Percentiles rank a stretch among this genome's conserved stretches.
Evolutionary conservation across 2,329 filamentous ascomycete genomes (phyloP).

Genomic region (Hypoxylon sp.): DNA sequence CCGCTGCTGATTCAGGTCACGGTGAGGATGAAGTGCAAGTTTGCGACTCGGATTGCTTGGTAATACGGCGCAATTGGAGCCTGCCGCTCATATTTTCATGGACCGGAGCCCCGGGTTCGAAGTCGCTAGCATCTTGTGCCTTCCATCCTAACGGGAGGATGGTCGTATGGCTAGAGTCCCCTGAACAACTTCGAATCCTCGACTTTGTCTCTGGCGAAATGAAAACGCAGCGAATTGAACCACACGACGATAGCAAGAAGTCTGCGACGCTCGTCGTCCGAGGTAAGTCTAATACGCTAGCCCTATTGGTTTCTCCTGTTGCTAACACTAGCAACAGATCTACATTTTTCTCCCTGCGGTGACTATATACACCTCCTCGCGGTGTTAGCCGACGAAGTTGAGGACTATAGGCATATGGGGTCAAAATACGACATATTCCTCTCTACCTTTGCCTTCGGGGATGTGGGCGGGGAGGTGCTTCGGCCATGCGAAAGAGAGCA

Average conservation of each 20-base stretch:
- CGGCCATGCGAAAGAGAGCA: not conserved
- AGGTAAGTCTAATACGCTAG: not conserved
- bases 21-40: not conserved
- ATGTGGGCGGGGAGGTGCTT: not conserved
- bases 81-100: not conserved
- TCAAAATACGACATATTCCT: not conserved
- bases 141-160: conserved; percentile 7
- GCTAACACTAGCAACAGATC: not conserved
- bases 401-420: not conserved
- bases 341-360: not conserved
- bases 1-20: not conserved
- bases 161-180: not conserved
- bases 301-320: not conserved
- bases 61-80: not conserved
- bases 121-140: conserved; percentile 9
- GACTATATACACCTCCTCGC: not conserved
- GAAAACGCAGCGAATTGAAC: not conserved
- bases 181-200: conserved; percentile 1
- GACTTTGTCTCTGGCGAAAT: not conserved
- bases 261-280: not conserved
- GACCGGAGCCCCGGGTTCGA: not conserved
- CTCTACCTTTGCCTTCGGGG: not conserved
- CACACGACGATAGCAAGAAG: not conserved
- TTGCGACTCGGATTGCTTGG: not conserved
- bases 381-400: not conserved